Base-by-base conservation (phyloP, 495 filamentous ascomycete genomes). In the Tuber magnatum region DNA sequence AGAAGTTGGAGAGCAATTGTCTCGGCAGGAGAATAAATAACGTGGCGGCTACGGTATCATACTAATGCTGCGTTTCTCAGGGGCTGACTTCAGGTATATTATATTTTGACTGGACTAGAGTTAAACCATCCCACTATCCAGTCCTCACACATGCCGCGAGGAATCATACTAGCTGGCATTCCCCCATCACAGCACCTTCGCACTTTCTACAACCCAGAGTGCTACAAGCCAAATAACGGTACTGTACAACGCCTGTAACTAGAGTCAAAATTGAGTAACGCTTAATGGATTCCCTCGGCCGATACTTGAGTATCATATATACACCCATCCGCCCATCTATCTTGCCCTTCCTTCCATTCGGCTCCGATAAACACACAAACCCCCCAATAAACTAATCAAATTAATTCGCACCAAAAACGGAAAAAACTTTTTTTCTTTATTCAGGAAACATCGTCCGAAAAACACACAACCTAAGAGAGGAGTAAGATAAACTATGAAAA, bases 381-480 rank as follows among this genome's bases (percentile, higher is more conserved):
- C 44, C 44, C n/a, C 38, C 24, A 28, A 48, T 32, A 18, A 20
- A 20, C 20, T 24, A 32, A 73, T n/a, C n/a, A 24, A 28, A 56
- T 56, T 56, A 73, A 73, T 24, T 56, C 48, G 42, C 24, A 32
- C 16, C 68, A n/a, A 32, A 48, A 43, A 72, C 4, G n/a, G n/a
- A n/a, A n/a, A n/a, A n/a, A 44, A 68, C 1, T 3, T 48, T 75
- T 72, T 48, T n/a, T 71, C 24, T n/a, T 71, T 40, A n/a, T 18
- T 41, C 14, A n/a, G n/a, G n/a, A 70, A 40, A 43, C 20, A 40
- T 39, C 41, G 18, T 0, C 7, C 20, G 6, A 70, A 39, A 12
- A 48, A 74, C 16, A 74, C 28, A 28, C n/a, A 40, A 73, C 75
- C 78, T 70, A 48, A 77, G 69, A 74, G 76, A 76, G 76, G 32